Evolutionary conservation across 2,329 filamentous ascomycete genomes (phyloP), one percentile per base, ranked within the genome.

Genomic region (Cladophialophora carrionii): DNA sequence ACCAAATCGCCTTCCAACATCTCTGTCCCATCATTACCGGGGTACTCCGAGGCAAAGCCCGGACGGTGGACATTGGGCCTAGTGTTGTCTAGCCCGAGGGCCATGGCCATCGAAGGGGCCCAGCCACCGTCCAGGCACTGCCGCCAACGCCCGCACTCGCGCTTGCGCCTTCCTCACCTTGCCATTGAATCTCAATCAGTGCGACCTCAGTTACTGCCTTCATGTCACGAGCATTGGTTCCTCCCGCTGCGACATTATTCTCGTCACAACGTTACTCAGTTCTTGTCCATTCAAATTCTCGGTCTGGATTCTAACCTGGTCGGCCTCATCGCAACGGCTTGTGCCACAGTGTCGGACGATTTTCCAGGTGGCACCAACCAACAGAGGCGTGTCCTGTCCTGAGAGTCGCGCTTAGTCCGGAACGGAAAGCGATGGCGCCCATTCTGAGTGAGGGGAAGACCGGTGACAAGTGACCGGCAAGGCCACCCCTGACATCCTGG

Each of bases 261-360:
- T 68, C 57, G 60, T 62, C 55, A 34, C 61, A 41, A 49, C 12
- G 67, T 66, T 68, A 68, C 67, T 63, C 64, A 66, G 37, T 58
- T 41, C 51, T 54, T 43, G 26, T 46, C 37, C 57, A 64, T 66
- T 66, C 63, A 68, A 68, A 68, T 67, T 43, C 56, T 32, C 43
- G 43, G 62, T 57, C 46, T 61, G 20, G 29, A 66, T 67, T 66
- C 62, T 61, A 62, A 66, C 67, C 57, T 57, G 57, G 62, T 41
- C 67, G 59, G 67, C 57, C 64, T 54, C 59, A 52, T 55, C 49
- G 34, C 41, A 59, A 61, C 62, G 62, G 56, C 62, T 69, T 67
- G 67, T 69, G 62, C 62, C 64, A 69, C 67, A 65, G 6, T 55
- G 58, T 66, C 64, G 67, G 67, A 69, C 66, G 52, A 63, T 69